Evolutionary conservation across 192 early-diverging fungal genomes (phyloP).

Genomic region (Bifiguratus adelaidae): DNA sequence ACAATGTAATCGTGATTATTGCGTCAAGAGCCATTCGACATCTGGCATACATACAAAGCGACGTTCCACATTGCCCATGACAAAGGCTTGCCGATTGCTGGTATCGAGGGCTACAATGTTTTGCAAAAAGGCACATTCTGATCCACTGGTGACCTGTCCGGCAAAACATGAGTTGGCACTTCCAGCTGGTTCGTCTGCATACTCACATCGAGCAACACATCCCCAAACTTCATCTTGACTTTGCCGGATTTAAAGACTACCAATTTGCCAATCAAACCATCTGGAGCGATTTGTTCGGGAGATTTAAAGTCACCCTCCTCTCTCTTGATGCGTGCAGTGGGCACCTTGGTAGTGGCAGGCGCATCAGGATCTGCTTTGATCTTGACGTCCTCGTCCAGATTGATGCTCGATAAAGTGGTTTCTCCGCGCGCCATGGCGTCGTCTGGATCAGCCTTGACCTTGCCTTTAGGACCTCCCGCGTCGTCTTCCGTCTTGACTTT

Average conservation of each 20-base stretch:
- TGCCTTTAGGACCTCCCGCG: slow-evolving; percentile 16
- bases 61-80: slow-evolving; percentile 45
- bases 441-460: slow-evolving; percentile 16
- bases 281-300: slow-evolving; percentile 10
- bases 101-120: slow-evolving; percentile 47
- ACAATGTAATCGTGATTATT: neutral
- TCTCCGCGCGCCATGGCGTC: slow-evolving; percentile 13
- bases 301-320: neutral
- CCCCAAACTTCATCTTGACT: slow-evolving; percentile 52
- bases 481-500: slow-evolving; percentile 3
- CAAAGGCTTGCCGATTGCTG: slow-evolving; percentile 23
- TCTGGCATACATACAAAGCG: slow-evolving; percentile 50
- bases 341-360: slow-evolving; percentile 2
- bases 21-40: slow-evolving; percentile 30
- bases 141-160: slow-evolving; percentile 25
- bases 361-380: slow-evolving; percentile 12
- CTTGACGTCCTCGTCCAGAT: neutral
- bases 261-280: slow-evolving; percentile 48
- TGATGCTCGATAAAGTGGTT: slow-evolving; percentile 6
- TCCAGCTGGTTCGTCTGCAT: neutral
- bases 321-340: slow-evolving; percentile 1
- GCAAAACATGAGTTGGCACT: neutral
- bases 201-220: slow-evolving; percentile 46
- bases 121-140: slow-evolving; percentile 43
- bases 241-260: slow-evolving; percentile 53